Evolutionary conservation across 768 basidiomycete species (phyloP), one percentile per base, ranked within the genome.

Genomic region (Nidula microcarpa): DNA sequence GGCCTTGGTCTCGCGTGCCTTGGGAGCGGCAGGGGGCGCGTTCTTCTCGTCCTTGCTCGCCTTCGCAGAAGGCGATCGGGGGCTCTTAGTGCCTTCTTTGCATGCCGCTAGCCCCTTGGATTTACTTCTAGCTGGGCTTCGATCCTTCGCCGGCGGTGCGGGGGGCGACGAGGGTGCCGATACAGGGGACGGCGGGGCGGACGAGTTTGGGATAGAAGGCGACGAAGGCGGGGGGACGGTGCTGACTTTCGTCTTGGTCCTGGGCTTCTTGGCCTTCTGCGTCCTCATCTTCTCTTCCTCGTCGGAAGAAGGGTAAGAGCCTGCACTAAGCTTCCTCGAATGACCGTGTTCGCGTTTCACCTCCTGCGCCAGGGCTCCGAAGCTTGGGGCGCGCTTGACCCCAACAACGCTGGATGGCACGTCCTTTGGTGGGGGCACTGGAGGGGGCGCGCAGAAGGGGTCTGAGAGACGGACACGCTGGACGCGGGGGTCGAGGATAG

Each of bases 251-350:
- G 63, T 61, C 61, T 65, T 69, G 16, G 62, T 65, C 53, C 81
- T 76, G 47, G 76, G 69, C 68, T 85, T 89, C 78, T 90, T 91
- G 18, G 75, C 84, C 35, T 73, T 75, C 56, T 74, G 74, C 39
- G 74, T 76, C 36, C 87, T 79, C 18, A 76, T 60, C 65, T 83
- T 85, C 69, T 91, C 87, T 62, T 90, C 89, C 57, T 90, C 89
- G 60, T 91, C 89, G 16, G 85, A 87, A 10, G 88, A 87, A 18
- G 81, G 70, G 63, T 70, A 75, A 44, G 75, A 72, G 17, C 66
- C 66, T 14, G 66, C 61, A 33, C 67, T 60, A 52, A 70, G 65
- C 46, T 72, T 56, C 61, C 68, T 63, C 62, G 76, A 65, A 50
- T 47, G 39, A 16, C 50, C 48, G 41, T 52, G 44, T 46, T 52